Evolutionary conservation across 495 filamentous ascomycete genomes (phyloP).

Genomic region (Delitschia confertaspora): DNA sequence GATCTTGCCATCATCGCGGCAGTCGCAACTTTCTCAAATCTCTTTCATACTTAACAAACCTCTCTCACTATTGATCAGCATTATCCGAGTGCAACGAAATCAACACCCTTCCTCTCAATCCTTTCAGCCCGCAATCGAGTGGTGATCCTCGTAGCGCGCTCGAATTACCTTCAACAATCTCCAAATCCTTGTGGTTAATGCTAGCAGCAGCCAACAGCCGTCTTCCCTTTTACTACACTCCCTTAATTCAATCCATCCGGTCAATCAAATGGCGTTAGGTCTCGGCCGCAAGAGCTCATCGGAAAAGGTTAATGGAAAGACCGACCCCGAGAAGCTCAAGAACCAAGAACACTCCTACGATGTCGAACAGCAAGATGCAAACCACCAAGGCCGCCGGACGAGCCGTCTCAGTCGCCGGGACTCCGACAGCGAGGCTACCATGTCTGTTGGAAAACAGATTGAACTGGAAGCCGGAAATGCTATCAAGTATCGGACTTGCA

Average conservation of each 20-base stretch:
- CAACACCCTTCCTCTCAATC: too few relatives aligned
- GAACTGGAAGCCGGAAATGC: constrained; percentile 66
- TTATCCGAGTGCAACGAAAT: too few relatives aligned
- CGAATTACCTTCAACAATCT: not conserved
- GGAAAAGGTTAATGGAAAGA: constrained; percentile 11
- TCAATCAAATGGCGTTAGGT: constrained; percentile 47
- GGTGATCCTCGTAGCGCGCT: constrained; percentile 11
- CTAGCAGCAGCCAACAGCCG: constrained; percentile 30
- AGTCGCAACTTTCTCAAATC: too few relatives aligned
- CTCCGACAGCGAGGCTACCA: constrained; percentile 37
- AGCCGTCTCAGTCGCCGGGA: constrained; percentile 34
- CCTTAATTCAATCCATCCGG: constrained; percentile 35
- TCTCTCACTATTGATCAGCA: too few relatives aligned
- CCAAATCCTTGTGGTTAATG: constrained; percentile 38
- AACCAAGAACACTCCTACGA: constrained; percentile 14
- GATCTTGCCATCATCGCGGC: too few relatives aligned
- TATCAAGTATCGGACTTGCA: constrained; percentile 84
- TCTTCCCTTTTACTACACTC: constrained; percentile 35
- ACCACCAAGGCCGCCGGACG: constrained; percentile 22
- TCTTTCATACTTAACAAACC: too few relatives aligned
- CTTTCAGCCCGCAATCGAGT: constrained; percentile 11
- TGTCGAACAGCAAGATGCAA: too few relatives aligned
- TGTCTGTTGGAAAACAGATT: constrained; percentile 60
- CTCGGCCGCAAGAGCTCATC: constrained; percentile 15
- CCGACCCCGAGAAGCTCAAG: not conserved